Base-by-base conservation (phyloP, 2,329 filamentous ascomycete genomes). In the Botrytis cinerea region DNA sequence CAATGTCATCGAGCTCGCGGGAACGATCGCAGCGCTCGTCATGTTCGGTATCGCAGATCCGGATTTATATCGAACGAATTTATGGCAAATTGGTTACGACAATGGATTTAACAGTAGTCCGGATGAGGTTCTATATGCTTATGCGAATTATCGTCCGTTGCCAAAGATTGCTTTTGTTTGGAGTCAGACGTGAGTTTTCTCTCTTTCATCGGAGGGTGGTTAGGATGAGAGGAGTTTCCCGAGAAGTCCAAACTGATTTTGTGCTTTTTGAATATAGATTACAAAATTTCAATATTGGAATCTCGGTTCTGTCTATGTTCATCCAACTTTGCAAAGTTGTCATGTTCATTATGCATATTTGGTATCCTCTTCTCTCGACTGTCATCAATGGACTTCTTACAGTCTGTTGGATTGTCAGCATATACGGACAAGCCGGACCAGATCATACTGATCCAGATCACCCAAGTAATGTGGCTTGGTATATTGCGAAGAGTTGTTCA, bases 71-170 rank as follows among this genome's bases (percentile, higher is more conserved):
- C 89, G 92, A 64, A 90, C 89, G 14, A 88, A 87, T 76, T 84
- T 95, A 78, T 95, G 93, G 93, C 84, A 87, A 79, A 89, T 94
- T 78, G 93, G 93, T 75, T 89, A 85, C 74, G 86, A 91, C 71
- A 85, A 92, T 80, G 88, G 89, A 75, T 92, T 92, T 85, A 95
- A 95, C 83, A 94, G 91, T 75, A 90, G 89, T 77, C 92, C 93
- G 22, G 86, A 84, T 75, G 87, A 91, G 78, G 84, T 93, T 28
- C 82, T 94, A 48, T 94, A 93, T 81, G 90, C 91, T 48, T 91
- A 91, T 79, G 91, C 92, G 70, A 95, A 95, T 80, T 87, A 93
- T 80, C 82, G 85, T 71, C 86, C 90, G 0, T 83, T 90, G 22
- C 89, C 90, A 0, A 84, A 85, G 48, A 84, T 89, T 16, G 91